A percentile compares a stretch with the other conserved stretches of the same genome.
These are phyloP conservation scores for Puccinia sorghi DNA, from an alignment of 1,284 basidiomycete species.

Conservation along the genomic window DNA sequence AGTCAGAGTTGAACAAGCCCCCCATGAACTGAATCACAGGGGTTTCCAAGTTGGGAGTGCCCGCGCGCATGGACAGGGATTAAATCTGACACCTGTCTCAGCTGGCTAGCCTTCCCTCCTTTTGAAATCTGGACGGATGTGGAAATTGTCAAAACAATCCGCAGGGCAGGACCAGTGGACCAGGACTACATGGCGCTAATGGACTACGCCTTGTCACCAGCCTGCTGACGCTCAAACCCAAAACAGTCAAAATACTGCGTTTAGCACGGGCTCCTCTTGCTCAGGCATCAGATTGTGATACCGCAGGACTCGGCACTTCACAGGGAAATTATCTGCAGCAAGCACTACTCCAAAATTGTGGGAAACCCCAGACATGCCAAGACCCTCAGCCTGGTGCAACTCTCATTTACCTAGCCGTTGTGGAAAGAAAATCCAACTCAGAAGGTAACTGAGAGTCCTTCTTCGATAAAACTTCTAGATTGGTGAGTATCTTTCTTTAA, in stretches of 20 bases:
- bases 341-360: slow-evolving; percentile 54
- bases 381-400: slow-evolving; percentile 56
- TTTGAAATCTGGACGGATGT: neutral
- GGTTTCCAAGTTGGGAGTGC: no score
- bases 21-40: no score
- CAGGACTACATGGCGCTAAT: neutral
- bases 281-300: neutral
- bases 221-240: neutral
- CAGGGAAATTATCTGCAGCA: neutral
- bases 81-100: no score
- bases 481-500: no score
- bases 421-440: no score
- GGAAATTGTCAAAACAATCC: neutral
- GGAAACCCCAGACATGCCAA: slow-evolving; percentile 61
- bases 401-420: slow-evolving; percentile 59
- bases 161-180: neutral
- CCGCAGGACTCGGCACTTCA: neutral
- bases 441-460: no score
- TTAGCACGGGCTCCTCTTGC: neutral
- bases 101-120: neutral
- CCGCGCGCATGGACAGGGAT: no score
- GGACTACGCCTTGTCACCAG: neutral
- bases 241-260: neutral
- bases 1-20: no score
- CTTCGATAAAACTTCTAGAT: no score